Conservation (phyloP, 768 basidiomycete genomes). For the Lenzites betulinus region DNA sequence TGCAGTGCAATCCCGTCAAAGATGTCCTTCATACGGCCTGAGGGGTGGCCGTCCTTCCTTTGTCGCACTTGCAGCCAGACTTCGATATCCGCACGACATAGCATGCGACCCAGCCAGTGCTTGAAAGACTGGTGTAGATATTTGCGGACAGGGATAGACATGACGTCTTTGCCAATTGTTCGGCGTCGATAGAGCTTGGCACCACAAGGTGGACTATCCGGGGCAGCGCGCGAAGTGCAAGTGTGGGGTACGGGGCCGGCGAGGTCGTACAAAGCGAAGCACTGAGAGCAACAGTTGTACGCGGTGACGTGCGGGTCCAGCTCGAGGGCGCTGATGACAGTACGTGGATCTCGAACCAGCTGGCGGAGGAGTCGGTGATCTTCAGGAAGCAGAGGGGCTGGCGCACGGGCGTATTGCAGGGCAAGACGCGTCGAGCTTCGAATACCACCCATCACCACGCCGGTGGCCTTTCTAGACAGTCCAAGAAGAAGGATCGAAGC, state of each 20-base stretch:
- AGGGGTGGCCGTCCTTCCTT: neutral
- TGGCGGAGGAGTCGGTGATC: neutral
- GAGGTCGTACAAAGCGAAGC: neutral
- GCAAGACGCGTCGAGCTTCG: neutral
- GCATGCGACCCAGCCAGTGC: neutral
- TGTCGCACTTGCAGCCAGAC: neutral
- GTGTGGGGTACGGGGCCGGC: neutral
- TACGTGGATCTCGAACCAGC: neutral
- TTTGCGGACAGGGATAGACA: neutral
- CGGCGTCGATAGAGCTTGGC: neutral
- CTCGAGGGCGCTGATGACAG: neutral
- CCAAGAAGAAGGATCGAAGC: too few relatives aligned
- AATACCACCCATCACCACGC: too few relatives aligned
- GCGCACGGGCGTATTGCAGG: neutral
- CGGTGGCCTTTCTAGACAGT: too few relatives aligned
- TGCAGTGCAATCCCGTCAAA: too few relatives aligned
- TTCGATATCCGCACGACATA: neutral
- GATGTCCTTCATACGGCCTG: neutral
- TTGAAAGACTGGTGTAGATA: neutral
- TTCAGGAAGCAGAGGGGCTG: neutral
- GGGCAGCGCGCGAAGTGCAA: neutral
- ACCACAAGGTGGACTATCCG: neutral
- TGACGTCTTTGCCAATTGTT: neutral
- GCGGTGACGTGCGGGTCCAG: neutral
- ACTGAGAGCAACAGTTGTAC: neutral